Evolutionary conservation across 179 eudicot genomes (phyloP), one percentile per base, ranked within the genome.

Genomic region (Silene coronaria): DNA sequence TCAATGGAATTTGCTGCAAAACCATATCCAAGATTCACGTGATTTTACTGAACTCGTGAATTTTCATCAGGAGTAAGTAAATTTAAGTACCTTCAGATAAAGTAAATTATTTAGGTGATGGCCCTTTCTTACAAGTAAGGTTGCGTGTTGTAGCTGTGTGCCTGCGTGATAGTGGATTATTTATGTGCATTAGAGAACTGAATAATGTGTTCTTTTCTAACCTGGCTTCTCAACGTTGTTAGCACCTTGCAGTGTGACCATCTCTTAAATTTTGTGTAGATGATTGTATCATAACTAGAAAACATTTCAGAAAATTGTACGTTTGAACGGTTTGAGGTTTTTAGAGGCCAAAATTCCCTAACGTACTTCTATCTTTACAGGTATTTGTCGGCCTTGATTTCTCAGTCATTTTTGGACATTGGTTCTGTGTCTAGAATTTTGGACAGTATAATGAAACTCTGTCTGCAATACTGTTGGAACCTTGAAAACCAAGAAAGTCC

Each of bases 371-470:
- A 26, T 76, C 21, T 79, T 60, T 86, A 86, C 88, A 96, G 99
- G 86, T 96, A 96, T 86, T 84, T 96, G 36, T 87, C 99, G 71
- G 99, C 99, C 79, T 88, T 96, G 84, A 93, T 91, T 77, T 93
- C 99, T 63, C 99, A 96, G 82, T 93, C 97, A 62, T 96, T 96
- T 82, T 84, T 96, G 92, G 99, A 96, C 84, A 96, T 96, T 74
- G 99, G 99, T 46, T 91, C 99, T 58, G 97, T 96, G 27, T 96
- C 97, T 67, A 90, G 99, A 81, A 96, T 96, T 83, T 83, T 93
- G 80, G 97, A 96, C 81, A 84, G 97, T 80, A 93, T 96, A 81
- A 91, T 96, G 97, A 93, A 96, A 71, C 90, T 91, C 17, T 96
- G 99, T 80, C 83, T 89, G 83, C 96, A 85, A 75, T 96, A 89